These are phyloP conservation scores for Biscogniauxia mediterranea DNA, from an alignment of 2,329 filamentous ascomycete species.

Conservation along the genomic window DNA sequence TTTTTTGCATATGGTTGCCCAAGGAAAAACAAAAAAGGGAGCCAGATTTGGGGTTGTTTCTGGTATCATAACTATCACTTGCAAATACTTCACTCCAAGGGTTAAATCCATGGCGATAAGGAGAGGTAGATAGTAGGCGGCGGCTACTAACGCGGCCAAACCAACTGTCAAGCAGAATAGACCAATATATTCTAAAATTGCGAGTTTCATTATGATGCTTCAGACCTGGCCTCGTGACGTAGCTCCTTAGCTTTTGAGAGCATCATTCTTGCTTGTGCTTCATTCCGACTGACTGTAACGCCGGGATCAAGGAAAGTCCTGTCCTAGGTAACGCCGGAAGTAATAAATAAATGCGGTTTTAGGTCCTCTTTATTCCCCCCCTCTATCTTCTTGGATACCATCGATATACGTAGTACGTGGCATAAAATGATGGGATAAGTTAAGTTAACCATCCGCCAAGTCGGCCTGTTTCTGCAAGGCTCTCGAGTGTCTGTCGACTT, in stretches of 20 bases:
- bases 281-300: neutral
- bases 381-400: no score
- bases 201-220: neutral
- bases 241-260: neutral
- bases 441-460: conserved; percentile 48
- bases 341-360: neutral
- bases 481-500: conserved; percentile 87
- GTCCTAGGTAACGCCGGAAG: neutral
- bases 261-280: neutral
- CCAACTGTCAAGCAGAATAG: neutral
- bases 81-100: conserved; percentile 6
- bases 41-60: conserved; percentile 24
- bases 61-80: conserved; percentile 7
- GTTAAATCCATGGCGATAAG: conserved; percentile 9
- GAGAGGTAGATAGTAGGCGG: neutral
- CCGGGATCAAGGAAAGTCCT: neutral
- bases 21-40: conserved; percentile 5
- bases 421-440: no score
- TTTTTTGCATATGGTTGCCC: conserved; percentile 10
- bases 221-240: neutral
- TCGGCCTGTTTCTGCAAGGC: conserved; percentile 79
- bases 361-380: no score
- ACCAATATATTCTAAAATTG: neutral
- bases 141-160: neutral
- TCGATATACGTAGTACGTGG: no score